A percentile compares a stretch with the other conserved stretches of the same genome.
Conservation (phyloP, 495 filamentous ascomycete species). For the Chaetomium tenue region DNA sequence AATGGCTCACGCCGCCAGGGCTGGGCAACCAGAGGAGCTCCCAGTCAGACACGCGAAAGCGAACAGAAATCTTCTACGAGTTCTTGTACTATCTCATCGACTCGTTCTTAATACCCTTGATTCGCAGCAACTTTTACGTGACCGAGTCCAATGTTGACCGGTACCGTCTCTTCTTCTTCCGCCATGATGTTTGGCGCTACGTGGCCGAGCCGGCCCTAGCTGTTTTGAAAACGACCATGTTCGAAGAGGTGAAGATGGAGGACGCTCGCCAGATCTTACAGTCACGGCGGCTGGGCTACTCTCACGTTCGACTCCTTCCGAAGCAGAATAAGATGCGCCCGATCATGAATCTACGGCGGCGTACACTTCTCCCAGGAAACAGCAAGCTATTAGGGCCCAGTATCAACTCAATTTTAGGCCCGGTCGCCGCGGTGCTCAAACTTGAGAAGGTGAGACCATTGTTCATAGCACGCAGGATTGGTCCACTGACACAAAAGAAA, state of each 20-base stretch:
- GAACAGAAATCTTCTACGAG: constrained; percentile 75
- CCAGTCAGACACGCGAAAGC: constrained; percentile 69
- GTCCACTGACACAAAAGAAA: constrained; percentile 16
- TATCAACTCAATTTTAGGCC: constrained; percentile 78
- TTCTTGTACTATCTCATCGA: constrained; percentile 92
- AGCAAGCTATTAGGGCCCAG: constrained; percentile 61
- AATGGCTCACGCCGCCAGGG: constrained; percentile 66
- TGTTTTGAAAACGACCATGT: constrained; percentile 68
- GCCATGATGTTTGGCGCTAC: constrained; percentile 85
- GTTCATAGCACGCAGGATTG: neutral
- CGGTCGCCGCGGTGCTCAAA: constrained; percentile 71
- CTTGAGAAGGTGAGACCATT: constrained; percentile 63
- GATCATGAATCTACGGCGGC: constrained; percentile 79
- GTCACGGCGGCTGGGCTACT: constrained; percentile 65
- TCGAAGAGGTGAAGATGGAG: constrained; percentile 68
- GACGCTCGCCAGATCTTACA: constrained; percentile 59
- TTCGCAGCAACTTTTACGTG: constrained; percentile 86
- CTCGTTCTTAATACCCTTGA: constrained; percentile 81
- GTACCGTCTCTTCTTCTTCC: constrained; percentile 87
- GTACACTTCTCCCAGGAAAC: constrained; percentile 53
- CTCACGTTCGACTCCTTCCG: constrained; percentile 76
- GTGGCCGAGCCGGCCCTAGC: constrained; percentile 71
- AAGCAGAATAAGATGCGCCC: constrained; percentile 67
- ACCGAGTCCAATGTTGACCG: constrained; percentile 82
- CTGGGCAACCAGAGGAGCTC: constrained; percentile 56